Evolutionary conservation across 306 rosid species (phyloP).

Genomic region (Nissolia schottii): DNA sequence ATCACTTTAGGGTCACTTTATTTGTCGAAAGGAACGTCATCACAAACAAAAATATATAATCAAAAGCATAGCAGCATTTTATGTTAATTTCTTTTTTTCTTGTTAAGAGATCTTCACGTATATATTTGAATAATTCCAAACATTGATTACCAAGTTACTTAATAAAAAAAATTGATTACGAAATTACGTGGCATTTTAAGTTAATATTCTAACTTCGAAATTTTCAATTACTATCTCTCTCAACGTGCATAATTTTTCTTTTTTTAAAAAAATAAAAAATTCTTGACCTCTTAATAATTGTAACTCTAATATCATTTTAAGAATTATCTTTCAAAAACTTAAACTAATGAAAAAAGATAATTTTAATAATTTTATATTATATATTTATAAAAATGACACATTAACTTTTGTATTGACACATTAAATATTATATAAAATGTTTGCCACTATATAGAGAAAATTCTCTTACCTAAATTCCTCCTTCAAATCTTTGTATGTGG

Average conservation of each 20-base stretch:
- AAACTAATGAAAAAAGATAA: too few relatives aligned
- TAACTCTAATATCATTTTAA: too few relatives aligned
- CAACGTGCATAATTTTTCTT: too few relatives aligned
- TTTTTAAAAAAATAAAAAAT: too few relatives aligned
- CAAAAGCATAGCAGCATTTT: conserved; percentile 15
- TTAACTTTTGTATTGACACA: not conserved
- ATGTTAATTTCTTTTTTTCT: not conserved
- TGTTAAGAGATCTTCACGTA: not conserved
- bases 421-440: not conserved
- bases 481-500: not conserved
- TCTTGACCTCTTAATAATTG: too few relatives aligned
- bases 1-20: not conserved
- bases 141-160: not conserved
- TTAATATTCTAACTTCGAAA: too few relatives aligned
- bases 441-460: too few relatives aligned
- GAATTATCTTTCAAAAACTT: too few relatives aligned
- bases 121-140: not conserved
- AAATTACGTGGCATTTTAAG: not conserved
- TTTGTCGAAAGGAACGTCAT: not conserved
- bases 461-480: not conserved
- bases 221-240: too few relatives aligned
- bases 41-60: not conserved
- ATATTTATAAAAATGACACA: too few relatives aligned
- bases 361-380: too few relatives aligned
- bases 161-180: too few relatives aligned